Conservation (phyloP, 140 eudicot species). For the Flaveria floridana region DNA sequence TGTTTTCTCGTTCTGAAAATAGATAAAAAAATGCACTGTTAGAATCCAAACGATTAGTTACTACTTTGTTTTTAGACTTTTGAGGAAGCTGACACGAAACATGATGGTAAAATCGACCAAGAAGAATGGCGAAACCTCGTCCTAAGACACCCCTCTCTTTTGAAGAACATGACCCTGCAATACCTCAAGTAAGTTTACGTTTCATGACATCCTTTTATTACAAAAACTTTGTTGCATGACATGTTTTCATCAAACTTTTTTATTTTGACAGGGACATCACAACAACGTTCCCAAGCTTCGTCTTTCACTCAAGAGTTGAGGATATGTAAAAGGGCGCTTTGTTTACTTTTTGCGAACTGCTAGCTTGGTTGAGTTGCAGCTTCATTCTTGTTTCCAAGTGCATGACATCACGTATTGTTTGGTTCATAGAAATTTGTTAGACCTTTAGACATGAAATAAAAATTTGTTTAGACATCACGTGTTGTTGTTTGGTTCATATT, state of each 20-base stretch:
- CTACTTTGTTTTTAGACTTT: conserved; percentile 57
- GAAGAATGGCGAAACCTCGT: conserved; percentile 97
- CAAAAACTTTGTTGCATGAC: background rate
- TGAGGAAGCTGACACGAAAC: conserved; percentile 97
- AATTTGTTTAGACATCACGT: conserved; percentile 24
- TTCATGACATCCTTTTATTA: background rate
- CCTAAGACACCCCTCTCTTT: conserved; percentile 77
- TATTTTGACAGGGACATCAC: conserved; percentile 63
- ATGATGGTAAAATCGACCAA: conserved; percentile 90
- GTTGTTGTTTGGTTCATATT: background rate
- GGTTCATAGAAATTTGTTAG: conserved; percentile 30
- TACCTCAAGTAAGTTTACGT: conserved; percentile 67
- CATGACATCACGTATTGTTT: conserved; percentile 24
- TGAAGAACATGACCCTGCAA: conserved; percentile 91
- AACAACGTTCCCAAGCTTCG: conserved; percentile 92
- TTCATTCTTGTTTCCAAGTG: conserved; percentile 9
- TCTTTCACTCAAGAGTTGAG: conserved; percentile 81
- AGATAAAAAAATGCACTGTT: background rate
- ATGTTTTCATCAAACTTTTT: background rate
- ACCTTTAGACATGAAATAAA: conserved; percentile 27
- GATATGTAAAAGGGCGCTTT: conserved; percentile 45
- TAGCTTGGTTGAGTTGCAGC: conserved; percentile 6
- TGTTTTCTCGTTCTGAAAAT: background rate
- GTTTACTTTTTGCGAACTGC: background rate
- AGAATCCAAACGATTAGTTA: background rate